Conservation (phyloP, 2,329 filamentous ascomycete genomes). For the Aureobasidium sp. region DNA sequence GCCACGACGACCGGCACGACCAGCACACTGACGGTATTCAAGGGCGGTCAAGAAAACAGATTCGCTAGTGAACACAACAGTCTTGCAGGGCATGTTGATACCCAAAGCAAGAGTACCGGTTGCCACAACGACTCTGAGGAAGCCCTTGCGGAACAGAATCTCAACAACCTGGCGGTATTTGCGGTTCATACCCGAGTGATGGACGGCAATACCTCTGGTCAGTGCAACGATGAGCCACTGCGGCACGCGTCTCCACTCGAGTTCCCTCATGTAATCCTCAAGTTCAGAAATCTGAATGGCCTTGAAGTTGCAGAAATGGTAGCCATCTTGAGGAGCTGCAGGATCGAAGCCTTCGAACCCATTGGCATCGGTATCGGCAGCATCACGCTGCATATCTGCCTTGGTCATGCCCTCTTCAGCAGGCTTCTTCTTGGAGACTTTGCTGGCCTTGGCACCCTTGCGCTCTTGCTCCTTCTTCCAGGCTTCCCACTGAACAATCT, state of each 20-base stretch:
- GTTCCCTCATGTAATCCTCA: slow-evolving; percentile 44
- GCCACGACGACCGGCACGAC: slow-evolving; percentile 70
- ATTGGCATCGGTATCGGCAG: slow-evolving; percentile 49
- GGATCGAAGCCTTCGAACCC: slow-evolving; percentile 62
- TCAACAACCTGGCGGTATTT: slow-evolving; percentile 68
- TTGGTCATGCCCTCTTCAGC: slow-evolving; percentile 47
- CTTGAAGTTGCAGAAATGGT: slow-evolving; percentile 59
- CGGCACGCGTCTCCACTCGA: slow-evolving; percentile 46
- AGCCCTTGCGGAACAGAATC: slow-evolving; percentile 67
- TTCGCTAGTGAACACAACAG: slow-evolving; percentile 69
- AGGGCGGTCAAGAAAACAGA: slow-evolving; percentile 66
- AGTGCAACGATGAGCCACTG: slow-evolving; percentile 55
- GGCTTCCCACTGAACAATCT: slow-evolving; percentile 51
- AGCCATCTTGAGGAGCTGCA: slow-evolving; percentile 54
- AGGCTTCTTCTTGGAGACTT: slow-evolving; percentile 35
- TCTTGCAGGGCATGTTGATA: slow-evolving; percentile 81
- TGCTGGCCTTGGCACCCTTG: slow-evolving; percentile 29
- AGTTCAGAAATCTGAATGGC: slow-evolving; percentile 55
- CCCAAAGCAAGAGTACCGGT: slow-evolving; percentile 70
- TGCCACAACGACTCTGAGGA: slow-evolving; percentile 62
- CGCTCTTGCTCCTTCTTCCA: slow-evolving; percentile 46
- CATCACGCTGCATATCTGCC: slow-evolving; percentile 51
- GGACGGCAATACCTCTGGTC: slow-evolving; percentile 63
- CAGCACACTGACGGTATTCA: slow-evolving; percentile 69
- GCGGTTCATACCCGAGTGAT: slow-evolving; percentile 74